A percentile compares a stretch with the other conserved stretches of the same genome.
Conservation (phyloP, 345 rosid genomes). For the Salix suchowensis region DNA sequence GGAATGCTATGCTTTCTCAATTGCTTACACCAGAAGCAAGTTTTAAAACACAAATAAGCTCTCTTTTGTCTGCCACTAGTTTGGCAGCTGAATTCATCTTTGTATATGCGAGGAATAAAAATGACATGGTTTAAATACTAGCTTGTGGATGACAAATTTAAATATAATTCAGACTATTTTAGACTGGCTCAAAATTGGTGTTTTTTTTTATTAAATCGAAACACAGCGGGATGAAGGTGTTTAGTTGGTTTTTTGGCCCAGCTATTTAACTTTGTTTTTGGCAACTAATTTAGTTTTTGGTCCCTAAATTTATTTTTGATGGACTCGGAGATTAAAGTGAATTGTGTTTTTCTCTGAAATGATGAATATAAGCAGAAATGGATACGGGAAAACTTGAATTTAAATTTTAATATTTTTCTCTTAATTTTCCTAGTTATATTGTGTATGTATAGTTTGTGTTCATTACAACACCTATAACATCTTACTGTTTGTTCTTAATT, state of each 20-base stretch:
- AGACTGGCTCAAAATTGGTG: background rate
- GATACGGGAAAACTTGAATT: background rate
- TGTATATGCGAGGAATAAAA: background rate
- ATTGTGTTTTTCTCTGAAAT: background rate
- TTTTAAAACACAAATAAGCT: background rate
- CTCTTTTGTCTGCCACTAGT: background rate
- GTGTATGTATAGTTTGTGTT: background rate
- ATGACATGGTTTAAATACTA: background rate
- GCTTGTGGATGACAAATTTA: background rate
- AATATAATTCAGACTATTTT: background rate
- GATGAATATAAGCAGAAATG: background rate
- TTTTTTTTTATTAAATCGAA: background rate
- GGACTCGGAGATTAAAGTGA: background rate
- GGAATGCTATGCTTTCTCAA: background rate
- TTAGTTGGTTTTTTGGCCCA: background rate
- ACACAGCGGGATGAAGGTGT: background rate
- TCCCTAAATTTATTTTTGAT: background rate
- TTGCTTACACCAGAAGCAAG: background rate
- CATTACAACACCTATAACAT: background rate
- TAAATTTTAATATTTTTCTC: background rate
- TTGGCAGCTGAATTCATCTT: background rate
- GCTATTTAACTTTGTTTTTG: background rate
- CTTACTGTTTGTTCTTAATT: background rate
- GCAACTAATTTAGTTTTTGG: background rate
- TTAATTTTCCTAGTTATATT: background rate